Evolutionary conservation across 2,329 filamentous ascomycete species (phyloP), one percentile per base, ranked within the genome.

Genomic region (Pseudogymnoascus sp.): DNA sequence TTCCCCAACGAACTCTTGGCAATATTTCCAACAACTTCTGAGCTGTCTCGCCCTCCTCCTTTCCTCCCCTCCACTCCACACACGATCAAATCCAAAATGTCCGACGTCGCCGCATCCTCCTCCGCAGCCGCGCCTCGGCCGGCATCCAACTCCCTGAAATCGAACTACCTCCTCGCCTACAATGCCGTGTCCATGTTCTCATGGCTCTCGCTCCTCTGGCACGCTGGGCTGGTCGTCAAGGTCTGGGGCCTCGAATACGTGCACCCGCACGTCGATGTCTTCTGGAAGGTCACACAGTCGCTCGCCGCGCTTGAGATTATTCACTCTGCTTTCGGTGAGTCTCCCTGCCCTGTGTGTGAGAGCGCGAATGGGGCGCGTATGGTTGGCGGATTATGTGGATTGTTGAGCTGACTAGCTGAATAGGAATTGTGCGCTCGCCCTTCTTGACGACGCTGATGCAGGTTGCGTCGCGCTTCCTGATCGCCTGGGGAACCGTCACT

Each of bases 401-500:
- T 35, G 36, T 38, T 47, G 33, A 17, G 57, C 69, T 71, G 60
- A 70, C 63, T 10, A 26, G 28, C 6, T 36, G 40, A 19, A 11
- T 63, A 93, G 90, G 91, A 64, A 75, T 97, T 71, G 93, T 99
- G 62, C 87, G 93, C 71, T 88, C 93, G 1, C 92, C 93, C 1
- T 76, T 97, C 70, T 69, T 88, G 70, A 97, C 95, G 4, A 97
- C 95, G 5, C 76, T 84, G 38, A 92, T 96, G 87, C 95, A 99
- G 77, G 93, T 97, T 67, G 83, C 89, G 21, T 91, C 87, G 64
- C 91, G 95, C 62, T 84, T 96, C 71, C 84, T 96, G 68, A 87
- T 97, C 68, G 90, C 97, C 69, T 97, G 93, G 91, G 87, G 84
- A 69, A 82, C 97, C 67, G 87, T 91, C 72, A 82, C 86, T 73